These are phyloP conservation scores for Calonectria pseudoturangicola DNA, from an alignment of 2,329 filamentous ascomycete genomes.

Conservation along the genomic window DNA sequence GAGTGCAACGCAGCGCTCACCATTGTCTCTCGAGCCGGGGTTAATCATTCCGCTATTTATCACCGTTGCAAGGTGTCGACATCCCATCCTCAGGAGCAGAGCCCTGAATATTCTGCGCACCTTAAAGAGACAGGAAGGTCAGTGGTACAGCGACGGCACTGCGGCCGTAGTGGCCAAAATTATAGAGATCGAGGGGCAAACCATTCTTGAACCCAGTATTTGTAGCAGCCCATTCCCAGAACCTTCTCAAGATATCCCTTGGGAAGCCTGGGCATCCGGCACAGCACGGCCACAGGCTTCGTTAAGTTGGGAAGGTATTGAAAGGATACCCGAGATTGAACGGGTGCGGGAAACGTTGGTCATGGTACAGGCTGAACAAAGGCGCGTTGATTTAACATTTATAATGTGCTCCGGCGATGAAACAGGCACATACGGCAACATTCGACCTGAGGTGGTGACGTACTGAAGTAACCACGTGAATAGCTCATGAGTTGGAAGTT, in stretches of 20 bases:
- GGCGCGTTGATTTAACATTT: conserved; percentile 46
- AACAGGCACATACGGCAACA: conserved; percentile 39
- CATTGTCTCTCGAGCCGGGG: conserved; percentile 58
- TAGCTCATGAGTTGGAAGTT: conserved; percentile 3
- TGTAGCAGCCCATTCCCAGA: not conserved
- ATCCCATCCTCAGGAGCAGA: conserved; percentile 55
- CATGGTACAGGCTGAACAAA: conserved; percentile 46
- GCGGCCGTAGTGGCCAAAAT: conserved; percentile 49
- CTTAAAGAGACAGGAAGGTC: conserved; percentile 57
- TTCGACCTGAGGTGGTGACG: conserved; percentile 41
- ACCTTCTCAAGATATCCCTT: conserved; percentile 40
- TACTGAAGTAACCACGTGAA: conserved; percentile 33
- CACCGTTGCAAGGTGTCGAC: conserved; percentile 54
- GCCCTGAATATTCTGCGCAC: conserved; percentile 51
- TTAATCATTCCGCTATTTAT: conserved; percentile 57
- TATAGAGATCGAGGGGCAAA: conserved; percentile 50
- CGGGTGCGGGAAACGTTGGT: conserved; percentile 53
- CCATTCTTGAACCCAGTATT: conserved; percentile 44
- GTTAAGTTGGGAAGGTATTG: conserved; percentile 50
- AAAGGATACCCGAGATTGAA: conserved; percentile 45
- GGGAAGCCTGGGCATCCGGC: conserved; percentile 50
- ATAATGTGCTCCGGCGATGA: conserved; percentile 50
- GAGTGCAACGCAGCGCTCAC: conserved; percentile 42
- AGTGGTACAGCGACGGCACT: conserved; percentile 58
- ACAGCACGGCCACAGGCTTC: conserved; percentile 34